Evolutionary conservation across 1,284 basidiomycete genomes (phyloP).

Genomic region (Boletus sp.): DNA sequence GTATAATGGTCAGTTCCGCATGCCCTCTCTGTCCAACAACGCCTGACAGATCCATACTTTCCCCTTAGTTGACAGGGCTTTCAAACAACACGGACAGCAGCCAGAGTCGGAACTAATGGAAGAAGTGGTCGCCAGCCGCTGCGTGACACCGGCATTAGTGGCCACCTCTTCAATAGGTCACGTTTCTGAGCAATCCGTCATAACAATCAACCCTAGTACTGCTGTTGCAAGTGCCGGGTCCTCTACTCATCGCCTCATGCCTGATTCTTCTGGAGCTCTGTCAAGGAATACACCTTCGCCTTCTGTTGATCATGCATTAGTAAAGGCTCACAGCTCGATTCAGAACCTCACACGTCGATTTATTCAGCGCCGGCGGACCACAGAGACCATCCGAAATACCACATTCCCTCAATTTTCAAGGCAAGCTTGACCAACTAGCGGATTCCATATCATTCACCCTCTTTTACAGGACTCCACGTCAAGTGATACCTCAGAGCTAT

Average conservation of each 20-base stretch:
- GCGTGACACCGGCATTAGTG: background rate
- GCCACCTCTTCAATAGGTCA: background rate
- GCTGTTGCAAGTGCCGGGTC: background rate
- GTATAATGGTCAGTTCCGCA: conserved; percentile 26
- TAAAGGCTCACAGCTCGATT: background rate
- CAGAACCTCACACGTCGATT: background rate
- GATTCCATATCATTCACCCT: background rate
- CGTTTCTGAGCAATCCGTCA: background rate
- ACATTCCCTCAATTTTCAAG: background rate
- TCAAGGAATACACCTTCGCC: background rate
- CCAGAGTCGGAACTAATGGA: background rate
- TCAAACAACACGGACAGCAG: background rate
- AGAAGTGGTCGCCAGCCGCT: background rate
- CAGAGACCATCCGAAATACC: background rate
- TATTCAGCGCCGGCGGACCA: background rate
- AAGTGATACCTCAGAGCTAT: conserved; percentile 8
- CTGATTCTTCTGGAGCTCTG: too few relatives aligned
- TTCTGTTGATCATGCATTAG: background rate
- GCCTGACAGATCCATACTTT: background rate
- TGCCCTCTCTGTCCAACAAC: too few relatives aligned
- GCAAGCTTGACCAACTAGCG: background rate
- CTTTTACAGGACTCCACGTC: background rate
- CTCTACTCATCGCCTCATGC: background rate
- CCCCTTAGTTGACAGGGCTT: background rate
- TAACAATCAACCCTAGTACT: background rate